Evolutionary conservation across 192 early-diverging fungal species (phyloP), one percentile per base, ranked within the genome.

Genomic region (Backusella westeae): DNA sequence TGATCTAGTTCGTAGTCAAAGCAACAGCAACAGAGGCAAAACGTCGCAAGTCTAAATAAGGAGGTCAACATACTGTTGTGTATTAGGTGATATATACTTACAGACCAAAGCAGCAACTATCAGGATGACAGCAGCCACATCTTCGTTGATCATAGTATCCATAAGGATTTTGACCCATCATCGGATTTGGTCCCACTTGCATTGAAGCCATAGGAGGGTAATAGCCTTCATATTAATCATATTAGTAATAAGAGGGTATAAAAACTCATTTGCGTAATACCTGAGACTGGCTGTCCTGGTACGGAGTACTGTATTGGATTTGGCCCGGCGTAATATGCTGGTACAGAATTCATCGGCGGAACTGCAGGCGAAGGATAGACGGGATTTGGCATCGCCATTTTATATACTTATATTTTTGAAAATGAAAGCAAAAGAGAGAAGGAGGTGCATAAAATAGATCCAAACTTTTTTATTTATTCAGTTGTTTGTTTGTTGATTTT

Each of bases 401-500:
- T 63, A 29, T 59, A 23, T 59, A 0, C 23, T 12, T 59, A 26
- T 59, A 59, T 26, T 23, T 59, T 26, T 23, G 6, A 10, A 63
- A 3, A 29, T 26, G 26, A 63, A 63, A 29, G 12, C 1, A 29
- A 32, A 63, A 63, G 56, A 63, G 56, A n/a, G 19, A 49, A n/a
- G 19, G 46, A 63, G 23, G 9, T 26, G 56, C 56, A 63, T 63
- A 63, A 63, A 63, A 63, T 63, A 63, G 56, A 63, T 29, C 23
- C 26, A 29, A 63, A 15, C 2, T 63, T 26, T 63, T 29, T 32
- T 63, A 63, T 63, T 63, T 63, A 63, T 63, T 59, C 53, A 23
- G 9, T 63, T 29, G 56, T 63, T 63, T 63, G 56, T 63, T 63
- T 63, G 56, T 63, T 56, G 53, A 21, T 53, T 53, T 63, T 59